Percentiles rank a stretch among this genome's conserved stretches.
Evolutionary conservation across 345 rosid species (phyloP).

Genomic region (Populus davidiana): DNA sequence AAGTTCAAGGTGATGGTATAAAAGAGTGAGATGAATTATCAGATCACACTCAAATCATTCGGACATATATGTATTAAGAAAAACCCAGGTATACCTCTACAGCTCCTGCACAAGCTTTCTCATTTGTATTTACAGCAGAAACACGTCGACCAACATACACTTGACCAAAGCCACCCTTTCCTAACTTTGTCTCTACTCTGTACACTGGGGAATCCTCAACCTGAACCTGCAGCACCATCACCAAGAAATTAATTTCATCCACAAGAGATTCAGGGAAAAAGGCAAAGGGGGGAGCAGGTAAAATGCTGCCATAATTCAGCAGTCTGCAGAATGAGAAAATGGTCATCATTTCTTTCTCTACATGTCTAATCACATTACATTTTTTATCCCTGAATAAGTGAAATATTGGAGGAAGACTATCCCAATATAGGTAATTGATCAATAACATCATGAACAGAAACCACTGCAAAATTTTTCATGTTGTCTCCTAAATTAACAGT

Average conservation of each 20-base stretch:
- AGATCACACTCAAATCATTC: not conserved
- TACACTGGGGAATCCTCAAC: conserved; percentile 85
- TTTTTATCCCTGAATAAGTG: not conserved
- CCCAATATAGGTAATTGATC: not conserved
- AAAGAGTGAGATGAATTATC: not conserved
- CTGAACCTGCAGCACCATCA: conserved; percentile 57
- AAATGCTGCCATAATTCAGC: not conserved
- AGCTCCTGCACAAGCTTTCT: conserved; percentile 60
- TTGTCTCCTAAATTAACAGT: not conserved
- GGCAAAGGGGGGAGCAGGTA: not conserved
- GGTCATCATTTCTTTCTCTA: not conserved
- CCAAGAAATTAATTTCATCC: not conserved
- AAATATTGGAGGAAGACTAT: not conserved
- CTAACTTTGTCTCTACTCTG: conserved; percentile 80
- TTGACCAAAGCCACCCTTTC: conserved; percentile 99
- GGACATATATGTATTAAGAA: not conserved
- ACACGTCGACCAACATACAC: conserved; percentile 90
- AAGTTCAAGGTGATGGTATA: not conserved
- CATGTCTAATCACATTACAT: not conserved
- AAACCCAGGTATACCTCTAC: conserved; percentile 44
- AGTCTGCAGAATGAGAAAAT: not conserved
- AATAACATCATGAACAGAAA: not conserved
- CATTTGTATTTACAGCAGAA: conserved; percentile 61
- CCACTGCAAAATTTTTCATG: not conserved
- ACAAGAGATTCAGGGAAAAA: not conserved